Conservation (phyloP, 371 early-diverging fungal species). For the Apophysomyces trapeziformis region DNA sequence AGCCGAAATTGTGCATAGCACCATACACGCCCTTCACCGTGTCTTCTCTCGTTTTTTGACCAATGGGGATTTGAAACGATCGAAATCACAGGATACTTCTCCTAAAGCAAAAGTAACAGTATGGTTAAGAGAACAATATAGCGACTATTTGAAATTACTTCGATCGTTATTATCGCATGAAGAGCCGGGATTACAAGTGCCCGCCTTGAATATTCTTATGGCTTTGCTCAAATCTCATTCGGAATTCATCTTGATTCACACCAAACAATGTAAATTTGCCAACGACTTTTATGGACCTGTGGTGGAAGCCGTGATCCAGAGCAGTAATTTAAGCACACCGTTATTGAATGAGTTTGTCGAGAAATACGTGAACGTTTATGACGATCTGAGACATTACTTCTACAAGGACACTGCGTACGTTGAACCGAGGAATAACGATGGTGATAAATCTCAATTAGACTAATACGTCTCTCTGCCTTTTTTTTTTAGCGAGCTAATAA, state of each 20-base stretch:
- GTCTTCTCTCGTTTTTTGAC: slow-evolving; percentile 69
- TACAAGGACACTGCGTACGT: slow-evolving; percentile 69
- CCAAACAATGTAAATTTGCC: slow-evolving; percentile 51
- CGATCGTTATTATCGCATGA: slow-evolving; percentile 53
- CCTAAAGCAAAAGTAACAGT: slow-evolving; percentile 62
- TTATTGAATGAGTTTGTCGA: slow-evolving; percentile 63
- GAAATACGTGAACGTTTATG: slow-evolving; percentile 77
- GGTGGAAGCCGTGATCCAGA: slow-evolving; percentile 59
- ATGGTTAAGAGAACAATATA: slow-evolving; percentile 80
- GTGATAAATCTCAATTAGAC: no score
- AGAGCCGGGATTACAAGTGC: slow-evolving; percentile 80
- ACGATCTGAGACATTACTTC: slow-evolving; percentile 84
- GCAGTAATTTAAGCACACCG: slow-evolving; percentile 62
- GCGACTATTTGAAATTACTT: slow-evolving; percentile 58
- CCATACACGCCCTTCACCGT: slow-evolving; percentile 73
- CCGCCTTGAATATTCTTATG: slow-evolving; percentile 70
- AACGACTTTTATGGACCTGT: slow-evolving; percentile 57
- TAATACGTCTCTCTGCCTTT: not conserved
- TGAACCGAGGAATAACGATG: not conserved
- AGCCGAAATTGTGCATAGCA: slow-evolving; percentile 52
- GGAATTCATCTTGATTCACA: slow-evolving; percentile 31
- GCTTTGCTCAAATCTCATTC: slow-evolving; percentile 70
- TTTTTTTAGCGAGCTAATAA: slow-evolving; percentile 35
- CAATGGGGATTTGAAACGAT: slow-evolving; percentile 65
- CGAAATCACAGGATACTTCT: slow-evolving; percentile 33